These are phyloP conservation scores for Fusarium nurragi DNA, from an alignment of 2,329 filamentous ascomycete species.

Conservation along the genomic window DNA sequence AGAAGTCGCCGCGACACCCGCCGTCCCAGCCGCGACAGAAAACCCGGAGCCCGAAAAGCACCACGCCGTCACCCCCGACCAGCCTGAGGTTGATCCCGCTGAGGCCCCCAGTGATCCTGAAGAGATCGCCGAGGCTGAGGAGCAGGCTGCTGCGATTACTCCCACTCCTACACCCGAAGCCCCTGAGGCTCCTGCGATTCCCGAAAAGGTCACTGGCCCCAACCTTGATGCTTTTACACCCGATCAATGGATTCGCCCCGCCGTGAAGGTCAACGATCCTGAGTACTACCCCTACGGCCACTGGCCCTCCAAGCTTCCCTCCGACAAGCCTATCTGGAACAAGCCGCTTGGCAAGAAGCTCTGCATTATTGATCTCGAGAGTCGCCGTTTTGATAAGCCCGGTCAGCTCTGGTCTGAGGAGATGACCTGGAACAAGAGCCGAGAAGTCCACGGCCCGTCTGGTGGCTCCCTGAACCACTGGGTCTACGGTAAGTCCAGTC, in stretches of 20 bases:
- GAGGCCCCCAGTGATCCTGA: constrained; percentile 15
- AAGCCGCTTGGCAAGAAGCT: constrained; percentile 51
- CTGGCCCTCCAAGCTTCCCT: constrained; percentile 47
- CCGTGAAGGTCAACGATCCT: constrained; percentile 36
- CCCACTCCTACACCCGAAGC: constrained; percentile 1
- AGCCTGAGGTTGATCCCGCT: constrained; percentile 1
- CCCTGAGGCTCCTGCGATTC: constrained; percentile 9
- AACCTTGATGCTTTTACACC: constrained; percentile 19
- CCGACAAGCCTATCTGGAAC: constrained; percentile 44
- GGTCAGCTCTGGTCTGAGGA: constrained; percentile 49
- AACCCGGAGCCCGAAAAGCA: not conserved
- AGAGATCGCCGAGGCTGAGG: constrained; percentile 13
- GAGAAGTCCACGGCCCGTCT: constrained; percentile 50
- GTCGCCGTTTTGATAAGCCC: constrained; percentile 50
- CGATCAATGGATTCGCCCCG: constrained; percentile 23
- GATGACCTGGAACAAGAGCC: constrained; percentile 51
- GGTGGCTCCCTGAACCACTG: constrained; percentile 57
- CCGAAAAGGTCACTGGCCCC: not conserved
- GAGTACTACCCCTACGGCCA: constrained; percentile 48
- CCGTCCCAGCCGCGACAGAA: constrained; percentile 2
- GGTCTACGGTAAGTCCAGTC: constrained; percentile 49
- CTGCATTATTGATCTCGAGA: constrained; percentile 58
- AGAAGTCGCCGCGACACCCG: constrained; percentile 3
- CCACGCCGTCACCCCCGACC: not conserved
- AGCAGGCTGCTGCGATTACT: not conserved